These are phyloP conservation scores for Cornus kousa DNA, from an alignment of 148 eudicot species.

Conservation along the genomic window DNA sequence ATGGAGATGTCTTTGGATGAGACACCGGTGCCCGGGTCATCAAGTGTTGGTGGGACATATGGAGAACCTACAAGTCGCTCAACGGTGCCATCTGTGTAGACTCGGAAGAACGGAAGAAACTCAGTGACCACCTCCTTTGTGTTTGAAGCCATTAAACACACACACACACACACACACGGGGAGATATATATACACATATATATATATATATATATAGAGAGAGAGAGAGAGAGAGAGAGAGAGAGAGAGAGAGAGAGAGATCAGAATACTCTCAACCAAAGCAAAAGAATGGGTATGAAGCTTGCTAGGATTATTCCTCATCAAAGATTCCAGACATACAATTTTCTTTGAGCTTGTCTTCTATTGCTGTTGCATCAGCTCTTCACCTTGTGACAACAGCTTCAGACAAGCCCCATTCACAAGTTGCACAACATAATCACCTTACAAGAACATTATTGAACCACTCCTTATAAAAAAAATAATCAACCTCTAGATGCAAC, in stretches of 20 bases:
- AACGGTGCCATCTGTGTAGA: constrained; percentile 38
- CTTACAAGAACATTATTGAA: no score
- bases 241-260: no score
- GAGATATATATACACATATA: no score
- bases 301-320: neutral
- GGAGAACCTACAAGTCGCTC: constrained; percentile 27
- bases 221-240: no score
- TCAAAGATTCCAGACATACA: neutral
- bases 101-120: constrained; percentile 20
- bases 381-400: neutral
- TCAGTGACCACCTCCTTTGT: constrained; percentile 20
- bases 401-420: neutral
- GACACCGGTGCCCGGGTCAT: constrained; percentile 36
- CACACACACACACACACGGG: no score
- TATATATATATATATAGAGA: no score
- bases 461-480: neutral
- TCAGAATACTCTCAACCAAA: neutral
- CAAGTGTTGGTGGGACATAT: constrained; percentile 26
- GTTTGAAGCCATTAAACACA: constrained; percentile 17
- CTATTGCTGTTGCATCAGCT: neutral
- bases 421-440: neutral
- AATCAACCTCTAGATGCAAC: neutral
- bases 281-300: neutral
- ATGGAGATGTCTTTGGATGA: constrained; percentile 37
- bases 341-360: neutral